phyloP scores from a whole-genome alignment of 768 basidiomycete species.

The Gymnopilus dilepis region DNA sequence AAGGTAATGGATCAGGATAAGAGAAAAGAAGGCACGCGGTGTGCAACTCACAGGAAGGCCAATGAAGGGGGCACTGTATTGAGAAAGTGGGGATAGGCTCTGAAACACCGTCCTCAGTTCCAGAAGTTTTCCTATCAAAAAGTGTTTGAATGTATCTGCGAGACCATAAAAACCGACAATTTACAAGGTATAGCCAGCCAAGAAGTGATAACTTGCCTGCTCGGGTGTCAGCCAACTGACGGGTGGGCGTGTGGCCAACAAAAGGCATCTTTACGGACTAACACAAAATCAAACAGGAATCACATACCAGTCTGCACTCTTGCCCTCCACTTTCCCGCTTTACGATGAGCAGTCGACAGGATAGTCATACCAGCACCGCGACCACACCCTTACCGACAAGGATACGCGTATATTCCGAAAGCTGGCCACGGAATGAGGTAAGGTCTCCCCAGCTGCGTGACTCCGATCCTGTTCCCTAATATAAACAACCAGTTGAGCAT shows the following conservation, averaged over 20 bases:
- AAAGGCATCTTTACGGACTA: too few relatives aligned
- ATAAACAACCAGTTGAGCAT: too few relatives aligned
- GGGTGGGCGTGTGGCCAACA: slow-evolving; percentile 97
- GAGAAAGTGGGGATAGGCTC: slow-evolving; percentile 99
- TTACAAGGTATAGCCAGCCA: slow-evolving; percentile 94
- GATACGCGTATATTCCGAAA: too few relatives aligned
- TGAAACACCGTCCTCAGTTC: slow-evolving; percentile 96
- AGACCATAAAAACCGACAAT: slow-evolving; percentile 28
- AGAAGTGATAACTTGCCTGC: slow-evolving; percentile 97
- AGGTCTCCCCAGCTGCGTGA: too few relatives aligned
- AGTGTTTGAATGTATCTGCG: slow-evolving; percentile 27
- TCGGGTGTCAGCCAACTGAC: slow-evolving; percentile 91
- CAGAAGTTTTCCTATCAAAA: slow-evolving; percentile 84
- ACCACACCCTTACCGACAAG: too few relatives aligned
- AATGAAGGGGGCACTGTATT: slow-evolving; percentile 99
- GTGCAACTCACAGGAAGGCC: slow-evolving; percentile 77
- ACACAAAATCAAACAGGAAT: too few relatives aligned
- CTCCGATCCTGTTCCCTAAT: too few relatives aligned
- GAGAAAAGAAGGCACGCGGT: not conserved
- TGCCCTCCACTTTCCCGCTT: too few relatives aligned
- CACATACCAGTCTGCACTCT: too few relatives aligned
- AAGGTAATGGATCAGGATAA: slow-evolving; percentile 3
- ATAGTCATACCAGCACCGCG: too few relatives aligned
- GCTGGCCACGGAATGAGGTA: too few relatives aligned
- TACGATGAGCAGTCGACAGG: too few relatives aligned